Percentiles rank a stretch among this genome's conserved stretches.
Conservation (phyloP, 495 filamentous ascomycete genomes). For the Podospora bellae-mahoneyi region DNA sequence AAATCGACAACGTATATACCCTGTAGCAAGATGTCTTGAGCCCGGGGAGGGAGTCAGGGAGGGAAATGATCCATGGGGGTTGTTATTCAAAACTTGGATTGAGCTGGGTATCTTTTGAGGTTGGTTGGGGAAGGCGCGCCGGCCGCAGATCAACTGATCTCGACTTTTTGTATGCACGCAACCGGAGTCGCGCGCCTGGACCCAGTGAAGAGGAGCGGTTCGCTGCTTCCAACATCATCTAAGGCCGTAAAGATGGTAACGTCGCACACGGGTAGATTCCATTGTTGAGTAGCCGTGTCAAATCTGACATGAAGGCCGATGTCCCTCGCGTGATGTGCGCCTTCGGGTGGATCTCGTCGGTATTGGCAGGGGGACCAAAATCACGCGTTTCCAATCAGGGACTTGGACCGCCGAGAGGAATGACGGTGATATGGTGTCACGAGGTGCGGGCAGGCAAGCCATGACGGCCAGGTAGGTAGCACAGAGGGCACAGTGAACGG, state of each 20-base stretch:
- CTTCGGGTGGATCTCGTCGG: slow-evolving; percentile 5
- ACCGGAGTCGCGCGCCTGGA: slow-evolving; percentile 7
- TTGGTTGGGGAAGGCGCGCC: background rate
- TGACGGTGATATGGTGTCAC: slow-evolving; percentile 11
- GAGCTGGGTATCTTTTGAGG: slow-evolving; percentile 6
- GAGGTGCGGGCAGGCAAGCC: slow-evolving; percentile 28
- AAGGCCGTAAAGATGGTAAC: slow-evolving; percentile 27
- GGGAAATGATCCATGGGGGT: background rate
- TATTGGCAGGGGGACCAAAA: slow-evolving; percentile 13
- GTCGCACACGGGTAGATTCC: slow-evolving; percentile 21
- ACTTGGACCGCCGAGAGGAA: background rate
- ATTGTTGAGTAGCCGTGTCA: slow-evolving; percentile 15
- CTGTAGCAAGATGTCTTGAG: slow-evolving; percentile 13
- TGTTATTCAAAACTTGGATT: slow-evolving; percentile 3
- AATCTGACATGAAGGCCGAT: slow-evolving; percentile 6
- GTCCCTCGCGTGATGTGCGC: background rate
- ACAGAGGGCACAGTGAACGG: slow-evolving; percentile 28
- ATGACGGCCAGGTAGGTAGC: slow-evolving; percentile 31
- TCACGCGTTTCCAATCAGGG: background rate
- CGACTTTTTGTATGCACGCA: slow-evolving; percentile 18
- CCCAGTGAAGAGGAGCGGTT: background rate
- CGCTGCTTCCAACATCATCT: slow-evolving; percentile 9
- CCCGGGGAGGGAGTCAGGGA: background rate
- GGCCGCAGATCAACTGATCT: slow-evolving; percentile 7
- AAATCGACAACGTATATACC: background rate